These are phyloP conservation scores for Termitomyces sp. DNA, from an alignment of 768 basidiomycete genomes.

Conservation along the genomic window DNA sequence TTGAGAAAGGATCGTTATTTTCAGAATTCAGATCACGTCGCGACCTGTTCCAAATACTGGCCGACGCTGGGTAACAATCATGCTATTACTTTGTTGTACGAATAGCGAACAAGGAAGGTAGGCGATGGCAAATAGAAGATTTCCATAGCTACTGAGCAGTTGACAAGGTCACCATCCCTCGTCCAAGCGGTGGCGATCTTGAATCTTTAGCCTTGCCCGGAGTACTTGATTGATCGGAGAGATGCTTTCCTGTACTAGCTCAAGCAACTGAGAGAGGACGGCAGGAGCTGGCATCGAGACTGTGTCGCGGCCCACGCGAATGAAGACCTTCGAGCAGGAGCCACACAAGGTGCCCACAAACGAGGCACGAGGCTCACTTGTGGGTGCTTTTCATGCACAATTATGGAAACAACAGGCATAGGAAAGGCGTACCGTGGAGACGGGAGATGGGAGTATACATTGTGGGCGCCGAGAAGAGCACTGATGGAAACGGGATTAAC, in stretches of 20 bases:
- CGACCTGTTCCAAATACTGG: neutral
- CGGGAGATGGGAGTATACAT: neutral
- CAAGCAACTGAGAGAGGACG: neutral
- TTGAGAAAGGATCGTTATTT: neutral
- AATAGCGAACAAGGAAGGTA: neutral
- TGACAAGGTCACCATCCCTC: neutral
- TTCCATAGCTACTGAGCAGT: neutral
- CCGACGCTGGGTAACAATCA: neutral
- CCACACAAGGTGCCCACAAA: neutral
- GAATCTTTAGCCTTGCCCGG: neutral
- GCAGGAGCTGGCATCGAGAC: neutral
- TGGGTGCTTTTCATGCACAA: neutral
- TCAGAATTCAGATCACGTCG: neutral
- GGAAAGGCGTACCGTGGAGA: neutral
- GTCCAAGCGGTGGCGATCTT: neutral
- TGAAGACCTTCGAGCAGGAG: neutral
- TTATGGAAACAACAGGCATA: neutral
- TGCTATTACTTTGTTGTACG: neutral
- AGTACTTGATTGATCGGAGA: neutral
- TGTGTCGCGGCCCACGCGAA: neutral
- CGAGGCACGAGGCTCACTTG: neutral
- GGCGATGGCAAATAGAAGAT: neutral
- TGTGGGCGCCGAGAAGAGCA: neutral
- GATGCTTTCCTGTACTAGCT: neutral
- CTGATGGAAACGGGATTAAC: neutral